phyloP scores from a whole-genome alignment of 331 rosid species.

The Prunus yedoensis region DNA sequence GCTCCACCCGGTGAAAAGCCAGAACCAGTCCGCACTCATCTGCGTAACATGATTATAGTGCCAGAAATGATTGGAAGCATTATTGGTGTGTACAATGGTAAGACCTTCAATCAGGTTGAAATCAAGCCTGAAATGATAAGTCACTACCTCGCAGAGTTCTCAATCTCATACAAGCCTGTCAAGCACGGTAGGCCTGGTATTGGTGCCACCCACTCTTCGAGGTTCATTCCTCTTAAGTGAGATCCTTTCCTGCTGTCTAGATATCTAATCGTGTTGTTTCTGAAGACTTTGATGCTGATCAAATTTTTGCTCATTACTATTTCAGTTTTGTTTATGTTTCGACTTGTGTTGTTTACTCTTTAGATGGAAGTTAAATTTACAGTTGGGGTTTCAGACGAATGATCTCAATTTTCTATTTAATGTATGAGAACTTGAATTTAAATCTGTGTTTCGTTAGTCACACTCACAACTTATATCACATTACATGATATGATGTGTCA shows the following conservation, averaged over 20 bases:
- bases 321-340: background rate
- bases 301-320: conserved; percentile 33
- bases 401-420: background rate
- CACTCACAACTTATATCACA: background rate
- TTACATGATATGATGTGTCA: background rate
- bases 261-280: conserved; percentile 20
- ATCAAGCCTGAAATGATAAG: conserved; percentile 96
- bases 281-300: conserved; percentile 18
- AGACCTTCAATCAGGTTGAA: conserved; percentile 94
- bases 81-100: conserved; percentile 93
- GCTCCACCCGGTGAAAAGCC: conserved; percentile 94
- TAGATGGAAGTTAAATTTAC: background rate
- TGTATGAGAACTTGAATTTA: background rate
- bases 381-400: conserved; percentile 6
- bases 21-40: conserved; percentile 87
- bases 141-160: conserved; percentile 90
- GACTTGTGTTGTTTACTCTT: background rate
- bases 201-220: conserved; percentile 97
- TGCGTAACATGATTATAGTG: conserved; percentile 86
- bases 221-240: conserved; percentile 98
- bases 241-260: conserved; percentile 12
- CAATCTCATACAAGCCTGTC: conserved; percentile 93
- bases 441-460: background rate
- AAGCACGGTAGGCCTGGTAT: conserved; percentile 99
- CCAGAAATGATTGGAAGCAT: conserved; percentile 96